Evolutionary conservation across 2,329 filamentous ascomycete genomes (phyloP).

Genomic region (Cladorrhinum sp.): DNA sequence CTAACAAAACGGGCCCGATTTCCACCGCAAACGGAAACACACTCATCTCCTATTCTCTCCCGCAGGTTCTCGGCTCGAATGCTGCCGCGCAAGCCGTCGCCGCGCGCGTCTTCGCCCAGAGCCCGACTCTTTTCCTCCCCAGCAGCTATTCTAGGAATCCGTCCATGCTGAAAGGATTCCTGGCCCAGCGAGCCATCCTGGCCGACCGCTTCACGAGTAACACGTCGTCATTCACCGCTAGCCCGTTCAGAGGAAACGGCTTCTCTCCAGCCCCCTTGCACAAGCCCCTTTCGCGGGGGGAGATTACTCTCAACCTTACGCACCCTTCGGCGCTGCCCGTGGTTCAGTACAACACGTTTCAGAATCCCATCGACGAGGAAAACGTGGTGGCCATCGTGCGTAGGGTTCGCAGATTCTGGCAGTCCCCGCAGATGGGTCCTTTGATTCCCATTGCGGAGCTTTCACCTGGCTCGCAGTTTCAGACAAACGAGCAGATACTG

Average conservation of each 20-base stretch:
- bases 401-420: slow-evolving; percentile 16
- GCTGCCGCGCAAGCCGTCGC: slow-evolving; percentile 7
- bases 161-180: slow-evolving; percentile 13
- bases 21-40: slow-evolving; percentile 16
- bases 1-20: slow-evolving; percentile 24
- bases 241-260: slow-evolving; percentile 18
- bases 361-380: slow-evolving; percentile 22
- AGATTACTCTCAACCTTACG: slow-evolving; percentile 15
- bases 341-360: slow-evolving; percentile 24
- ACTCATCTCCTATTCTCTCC: slow-evolving; percentile 16
- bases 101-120: slow-evolving; percentile 13
- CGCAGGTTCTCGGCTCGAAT: slow-evolving; percentile 10
- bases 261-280: slow-evolving; percentile 13
- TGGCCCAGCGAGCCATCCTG: slow-evolving; percentile 19
- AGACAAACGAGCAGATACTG: slow-evolving; percentile 20
- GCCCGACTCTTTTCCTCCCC: slow-evolving; percentile 15
- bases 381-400: slow-evolving; percentile 20
- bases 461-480: slow-evolving; percentile 12
- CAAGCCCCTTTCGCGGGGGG: slow-evolving; percentile 23
- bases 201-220: slow-evolving; percentile 12
- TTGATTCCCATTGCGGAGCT: slow-evolving; percentile 13
- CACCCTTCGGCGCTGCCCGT: slow-evolving; percentile 16
- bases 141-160: slow-evolving; percentile 14
- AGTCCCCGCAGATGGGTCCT: slow-evolving; percentile 1
- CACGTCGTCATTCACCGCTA: slow-evolving; percentile 4